phyloP scores from a whole-genome alignment of 306 rosid genomes.

The Arachis stenosperma region DNA sequence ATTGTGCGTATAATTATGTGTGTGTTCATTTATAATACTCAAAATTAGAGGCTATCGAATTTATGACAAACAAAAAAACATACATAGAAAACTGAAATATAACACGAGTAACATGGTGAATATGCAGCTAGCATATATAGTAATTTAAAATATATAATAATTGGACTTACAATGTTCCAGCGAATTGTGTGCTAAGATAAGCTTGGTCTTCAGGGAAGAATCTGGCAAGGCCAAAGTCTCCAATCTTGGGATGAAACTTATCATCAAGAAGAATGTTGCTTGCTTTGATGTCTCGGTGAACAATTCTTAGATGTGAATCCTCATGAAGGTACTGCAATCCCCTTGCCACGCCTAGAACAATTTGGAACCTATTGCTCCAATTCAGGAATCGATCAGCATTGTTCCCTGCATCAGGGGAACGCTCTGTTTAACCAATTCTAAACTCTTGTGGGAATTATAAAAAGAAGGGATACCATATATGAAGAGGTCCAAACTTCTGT shows the following conservation, averaged over 20 bases:
- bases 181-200: constrained; percentile 77
- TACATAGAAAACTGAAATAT: too few species aligned
- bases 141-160: neutral
- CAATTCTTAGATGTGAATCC: constrained; percentile 73
- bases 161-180: constrained; percentile 79
- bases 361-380: constrained; percentile 73
- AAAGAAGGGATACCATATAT: constrained; percentile 54
- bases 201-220: constrained; percentile 92
- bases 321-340: constrained; percentile 88
- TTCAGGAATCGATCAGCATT: constrained; percentile 54
- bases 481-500: constrained; percentile 69
- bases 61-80: too few species aligned
- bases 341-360: constrained; percentile 73
- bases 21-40: too few species aligned
- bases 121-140: too few species aligned
- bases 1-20: too few species aligned
- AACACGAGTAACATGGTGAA: too few species aligned
- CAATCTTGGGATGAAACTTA: constrained; percentile 72
- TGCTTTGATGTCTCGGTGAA: constrained; percentile 87
- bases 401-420: constrained; percentile 48
- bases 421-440: too few species aligned
- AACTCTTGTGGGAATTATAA: too few species aligned
- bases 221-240: constrained; percentile 85
- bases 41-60: too few species aligned
- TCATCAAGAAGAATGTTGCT: constrained; percentile 91